Conservation (phyloP, 352 stramenopile genomes). For the Phytophthora capsici region DNA sequence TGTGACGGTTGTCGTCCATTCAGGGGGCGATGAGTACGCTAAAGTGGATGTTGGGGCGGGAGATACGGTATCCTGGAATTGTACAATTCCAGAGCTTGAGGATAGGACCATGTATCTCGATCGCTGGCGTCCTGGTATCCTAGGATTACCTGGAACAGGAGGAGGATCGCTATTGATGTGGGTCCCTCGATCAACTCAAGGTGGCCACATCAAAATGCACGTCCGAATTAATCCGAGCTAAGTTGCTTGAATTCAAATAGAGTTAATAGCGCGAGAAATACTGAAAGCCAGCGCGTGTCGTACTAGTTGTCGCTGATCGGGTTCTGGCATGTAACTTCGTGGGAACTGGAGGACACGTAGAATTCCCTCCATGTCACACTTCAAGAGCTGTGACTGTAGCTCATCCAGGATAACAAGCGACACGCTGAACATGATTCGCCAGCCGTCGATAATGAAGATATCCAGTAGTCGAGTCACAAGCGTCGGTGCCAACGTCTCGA, state of each 20-base stretch:
- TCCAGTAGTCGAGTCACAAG: conserved; percentile 79
- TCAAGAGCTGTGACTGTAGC: conserved; percentile 57
- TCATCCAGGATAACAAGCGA: conserved; percentile 82
- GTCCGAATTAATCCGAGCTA: conserved; percentile 47
- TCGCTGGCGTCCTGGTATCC: conserved; percentile 19
- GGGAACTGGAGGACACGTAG: conserved; percentile 72
- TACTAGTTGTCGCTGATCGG: conserved; percentile 57
- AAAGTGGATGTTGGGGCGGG: conserved; percentile 19
- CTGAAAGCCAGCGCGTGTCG: conserved; percentile 69
- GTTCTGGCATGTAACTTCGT: conserved; percentile 55
- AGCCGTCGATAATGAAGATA: conserved; percentile 82
- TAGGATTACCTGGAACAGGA: conserved; percentile 24
- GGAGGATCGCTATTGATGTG: conserved; percentile 34
- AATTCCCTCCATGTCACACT: conserved; percentile 72
- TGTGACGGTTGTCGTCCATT: conserved; percentile 28
- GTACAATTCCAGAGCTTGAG: conserved; percentile 25
- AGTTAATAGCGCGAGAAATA: conserved; percentile 63
- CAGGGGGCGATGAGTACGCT: conserved; percentile 25
- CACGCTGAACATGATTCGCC: conserved; percentile 82
- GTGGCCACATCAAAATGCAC: conserved; percentile 46
- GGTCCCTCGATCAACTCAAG: conserved; percentile 43
- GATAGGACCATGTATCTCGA: conserved; percentile 30
- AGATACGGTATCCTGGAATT: conserved; percentile 23
- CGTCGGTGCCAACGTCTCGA: conserved; percentile 73
- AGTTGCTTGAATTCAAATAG: conserved; percentile 31